These are phyloP conservation scores for Penicillium sp. DNA, from an alignment of 2,329 filamentous ascomycete genomes.

Conservation along the genomic window DNA sequence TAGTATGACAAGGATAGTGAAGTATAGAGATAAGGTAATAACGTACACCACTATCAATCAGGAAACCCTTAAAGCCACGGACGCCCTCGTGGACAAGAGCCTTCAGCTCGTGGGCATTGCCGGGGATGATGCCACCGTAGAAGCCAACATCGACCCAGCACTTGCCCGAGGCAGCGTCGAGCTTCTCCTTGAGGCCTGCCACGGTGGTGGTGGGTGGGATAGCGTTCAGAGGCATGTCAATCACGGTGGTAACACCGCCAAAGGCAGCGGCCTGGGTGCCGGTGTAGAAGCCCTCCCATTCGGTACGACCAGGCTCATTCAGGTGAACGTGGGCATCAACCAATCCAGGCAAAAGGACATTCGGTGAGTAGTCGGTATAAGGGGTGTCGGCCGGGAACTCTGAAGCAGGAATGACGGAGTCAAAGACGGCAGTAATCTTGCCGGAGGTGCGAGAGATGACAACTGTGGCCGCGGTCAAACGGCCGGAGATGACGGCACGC, in stretches of 20 bases:
- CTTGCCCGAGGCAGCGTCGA: slow-evolving; percentile 79
- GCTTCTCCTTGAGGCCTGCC: slow-evolving; percentile 78
- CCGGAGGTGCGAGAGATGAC: slow-evolving; percentile 76
- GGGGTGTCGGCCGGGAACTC: slow-evolving; percentile 72
- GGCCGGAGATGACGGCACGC: slow-evolving; percentile 76
- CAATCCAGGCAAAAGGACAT: slow-evolving; percentile 83
- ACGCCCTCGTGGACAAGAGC: slow-evolving; percentile 84
- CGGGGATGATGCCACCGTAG: slow-evolving; percentile 92
- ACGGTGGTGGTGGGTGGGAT: slow-evolving; percentile 96
- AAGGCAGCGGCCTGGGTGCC: slow-evolving; percentile 92
- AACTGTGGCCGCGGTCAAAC: slow-evolving; percentile 81
- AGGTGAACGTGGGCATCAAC: slow-evolving; percentile 98
- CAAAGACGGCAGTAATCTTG: slow-evolving; percentile 78
- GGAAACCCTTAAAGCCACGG: slow-evolving; percentile 93
- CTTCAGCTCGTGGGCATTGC: slow-evolving; percentile 79
- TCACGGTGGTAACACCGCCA: slow-evolving; percentile 92
- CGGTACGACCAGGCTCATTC: slow-evolving; percentile 93
- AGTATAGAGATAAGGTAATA: neutral
- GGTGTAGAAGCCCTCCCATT: slow-evolving; percentile 98
- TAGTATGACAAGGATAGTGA: slow-evolving; percentile 14
- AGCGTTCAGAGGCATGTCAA: slow-evolving; percentile 97
- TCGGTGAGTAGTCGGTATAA: slow-evolving; percentile 84
- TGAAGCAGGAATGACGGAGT: slow-evolving; percentile 72
- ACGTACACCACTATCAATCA: slow-evolving; percentile 93
- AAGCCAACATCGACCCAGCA: slow-evolving; percentile 99